Conservation (phyloP, 495 filamentous ascomycete genomes). For the Podospora pseudocomata region DNA sequence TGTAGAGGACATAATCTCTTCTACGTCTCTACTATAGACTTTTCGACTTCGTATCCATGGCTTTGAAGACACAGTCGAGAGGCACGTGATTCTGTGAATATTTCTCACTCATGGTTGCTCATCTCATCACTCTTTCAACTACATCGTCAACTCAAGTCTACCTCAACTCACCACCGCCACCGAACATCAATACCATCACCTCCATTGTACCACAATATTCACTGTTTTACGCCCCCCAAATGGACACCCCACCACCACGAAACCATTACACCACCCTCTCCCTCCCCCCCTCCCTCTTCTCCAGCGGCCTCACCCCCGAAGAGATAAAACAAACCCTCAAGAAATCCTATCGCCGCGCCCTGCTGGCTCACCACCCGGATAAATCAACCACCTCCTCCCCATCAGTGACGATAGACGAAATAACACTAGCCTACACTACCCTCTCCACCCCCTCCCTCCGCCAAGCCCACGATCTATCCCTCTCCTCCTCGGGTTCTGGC, state of each 20-base stretch:
- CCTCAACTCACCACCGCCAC: no score
- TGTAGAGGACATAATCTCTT: no score
- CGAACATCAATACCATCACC: no score
- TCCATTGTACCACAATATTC: no score
- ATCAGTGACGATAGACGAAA: slow-evolving; percentile 64
- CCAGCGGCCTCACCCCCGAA: slow-evolving; percentile 12
- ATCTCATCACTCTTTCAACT: no score
- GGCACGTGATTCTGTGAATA: no score
- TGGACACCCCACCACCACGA: slow-evolving; percentile 12
- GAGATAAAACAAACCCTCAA: slow-evolving; percentile 34
- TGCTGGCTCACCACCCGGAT: slow-evolving; percentile 80
- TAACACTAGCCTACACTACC: slow-evolving; percentile 68
- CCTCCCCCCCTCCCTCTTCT: slow-evolving; percentile 33
- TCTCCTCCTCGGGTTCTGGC: slow-evolving; percentile 24
- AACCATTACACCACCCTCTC: slow-evolving; percentile 47
- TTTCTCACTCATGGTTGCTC: no score
- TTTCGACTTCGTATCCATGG: no score
- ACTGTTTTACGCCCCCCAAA: not conserved
- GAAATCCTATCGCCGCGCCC: slow-evolving; percentile 77
- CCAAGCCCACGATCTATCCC: slow-evolving; percentile 61
- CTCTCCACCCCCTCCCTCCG: slow-evolving; percentile 59
- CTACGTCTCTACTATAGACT: no score
- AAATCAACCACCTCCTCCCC: slow-evolving; percentile 41
- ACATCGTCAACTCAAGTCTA: no score
- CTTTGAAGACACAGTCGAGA: no score